Percentiles rank a stretch among this genome's conserved stretches.
Evolutionary conservation across 768 basidiomycete genomes (phyloP).

Genomic region (Boletellus ananas): DNA sequence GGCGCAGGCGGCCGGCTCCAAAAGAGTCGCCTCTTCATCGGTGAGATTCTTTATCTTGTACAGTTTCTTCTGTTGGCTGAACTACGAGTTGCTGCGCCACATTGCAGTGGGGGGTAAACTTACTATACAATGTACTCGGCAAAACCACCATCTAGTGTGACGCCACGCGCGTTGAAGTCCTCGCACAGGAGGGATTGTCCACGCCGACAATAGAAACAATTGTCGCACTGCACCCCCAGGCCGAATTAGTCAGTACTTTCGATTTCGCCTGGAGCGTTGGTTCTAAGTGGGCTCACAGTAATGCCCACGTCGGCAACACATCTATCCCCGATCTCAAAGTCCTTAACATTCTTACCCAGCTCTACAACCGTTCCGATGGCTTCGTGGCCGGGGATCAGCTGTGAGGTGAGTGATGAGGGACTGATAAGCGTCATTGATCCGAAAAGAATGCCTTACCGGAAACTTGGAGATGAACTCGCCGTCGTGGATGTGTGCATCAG

Average conservation of each 20-base stretch:
- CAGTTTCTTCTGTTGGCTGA: slow-evolving; percentile 66
- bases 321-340: slow-evolving; percentile 73
- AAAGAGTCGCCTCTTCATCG: slow-evolving; percentile 82
- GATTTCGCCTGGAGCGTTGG: neutral
- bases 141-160: slow-evolving; percentile 81
- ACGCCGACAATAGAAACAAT: slow-evolving; percentile 84
- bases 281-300: slow-evolving; percentile 44
- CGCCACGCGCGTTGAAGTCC: slow-evolving; percentile 76
- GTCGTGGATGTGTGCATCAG: slow-evolving; percentile 63
- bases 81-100: neutral
- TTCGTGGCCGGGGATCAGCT: slow-evolving; percentile 75
- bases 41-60: slow-evolving; percentile 87
- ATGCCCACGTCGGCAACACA: slow-evolving; percentile 79
- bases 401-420: slow-evolving; percentile 9
- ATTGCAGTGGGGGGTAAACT: slow-evolving; percentile 20
- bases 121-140: slow-evolving; percentile 87
- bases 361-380: slow-evolving; percentile 70
- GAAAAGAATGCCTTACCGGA: slow-evolving; percentile 33
- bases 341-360: slow-evolving; percentile 76
- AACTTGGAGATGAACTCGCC: slow-evolving; percentile 66
- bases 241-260: slow-evolving; percentile 3
- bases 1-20: slow-evolving; percentile 89
- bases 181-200: slow-evolving; percentile 84
- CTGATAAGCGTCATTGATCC: slow-evolving; percentile 19
- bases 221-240: slow-evolving; percentile 54